Percentiles rank a stretch among this genome's conserved stretches.
These are phyloP conservation scores for Botrytis galanthina DNA, from an alignment of 2,329 filamentous ascomycete genomes.

Conservation along the genomic window DNA sequence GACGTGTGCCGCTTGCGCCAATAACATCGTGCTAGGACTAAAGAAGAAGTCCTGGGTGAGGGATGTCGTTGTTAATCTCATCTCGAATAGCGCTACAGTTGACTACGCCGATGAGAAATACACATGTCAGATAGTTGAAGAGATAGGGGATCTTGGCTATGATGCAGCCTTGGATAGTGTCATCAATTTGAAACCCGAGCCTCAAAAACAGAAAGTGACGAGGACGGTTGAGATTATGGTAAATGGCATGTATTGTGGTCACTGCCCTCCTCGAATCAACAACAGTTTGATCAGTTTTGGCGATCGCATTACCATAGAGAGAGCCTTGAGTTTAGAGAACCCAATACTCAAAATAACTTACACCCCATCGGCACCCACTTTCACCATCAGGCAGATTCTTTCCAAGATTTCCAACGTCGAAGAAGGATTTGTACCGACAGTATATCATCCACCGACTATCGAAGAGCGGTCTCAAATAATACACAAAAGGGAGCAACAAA, in stretches of 20 bases:
- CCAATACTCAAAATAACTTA: conserved; percentile 73
- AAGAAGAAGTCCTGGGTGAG: conserved; percentile 48
- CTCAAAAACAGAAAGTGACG: conserved; percentile 20
- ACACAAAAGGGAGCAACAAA: conserved; percentile 64
- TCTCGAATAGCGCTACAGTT: conserved; percentile 52
- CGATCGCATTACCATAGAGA: conserved; percentile 49
- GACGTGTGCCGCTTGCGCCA: conserved; percentile 56
- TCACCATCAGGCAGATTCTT: conserved; percentile 76
- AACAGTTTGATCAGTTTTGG: conserved; percentile 54
- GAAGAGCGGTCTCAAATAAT: conserved; percentile 78
- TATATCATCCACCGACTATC: conserved; percentile 78
- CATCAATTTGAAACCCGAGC: conserved; percentile 30
- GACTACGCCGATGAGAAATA: conserved; percentile 47
- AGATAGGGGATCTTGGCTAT: conserved; percentile 63
- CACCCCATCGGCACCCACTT: conserved; percentile 59
- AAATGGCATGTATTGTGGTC: conserved; percentile 71
- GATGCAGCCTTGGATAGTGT: conserved; percentile 59
- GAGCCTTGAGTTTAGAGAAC: conserved; percentile 54
- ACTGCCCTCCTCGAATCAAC: conserved; percentile 62
- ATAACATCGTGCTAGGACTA: conserved; percentile 48
- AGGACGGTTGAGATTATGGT: conserved; percentile 63
- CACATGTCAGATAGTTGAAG: conserved; percentile 44
- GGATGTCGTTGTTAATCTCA: conserved; percentile 49
- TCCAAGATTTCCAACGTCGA: conserved; percentile 65
- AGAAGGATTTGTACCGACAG: conserved; percentile 60